phyloP scores from a whole-genome alignment of 805 yeast genomes.

The Kodamaea hsintzibuensis region DNA sequence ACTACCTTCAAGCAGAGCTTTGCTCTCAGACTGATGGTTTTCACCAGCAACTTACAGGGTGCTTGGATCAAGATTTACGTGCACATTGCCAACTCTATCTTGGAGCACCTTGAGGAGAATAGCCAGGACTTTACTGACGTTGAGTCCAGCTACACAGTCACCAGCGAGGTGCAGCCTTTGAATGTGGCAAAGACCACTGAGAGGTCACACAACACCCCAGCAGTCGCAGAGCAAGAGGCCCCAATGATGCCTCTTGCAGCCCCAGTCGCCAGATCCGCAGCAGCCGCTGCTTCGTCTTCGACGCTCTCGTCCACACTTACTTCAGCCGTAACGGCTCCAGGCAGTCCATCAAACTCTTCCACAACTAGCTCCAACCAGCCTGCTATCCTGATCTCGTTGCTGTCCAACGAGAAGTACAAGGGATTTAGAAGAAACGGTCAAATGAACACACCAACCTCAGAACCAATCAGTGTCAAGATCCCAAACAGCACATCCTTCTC shows the following conservation, averaged over 20 bases:
- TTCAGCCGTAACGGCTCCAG: slow-evolving; percentile 9
- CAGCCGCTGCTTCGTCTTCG: slow-evolving; percentile 14
- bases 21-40: slow-evolving; percentile 11
- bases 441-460: slow-evolving; percentile 15
- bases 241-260: slow-evolving; percentile 7
- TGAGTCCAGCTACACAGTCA: slow-evolving; percentile 21
- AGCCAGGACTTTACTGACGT: slow-evolving; percentile 19
- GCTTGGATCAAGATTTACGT: slow-evolving; percentile 43
- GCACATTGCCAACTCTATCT: slow-evolving; percentile 39
- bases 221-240: too few species aligned
- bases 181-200: slow-evolving; percentile 14
- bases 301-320: slow-evolving; percentile 16
- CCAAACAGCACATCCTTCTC: slow-evolving; percentile 16
- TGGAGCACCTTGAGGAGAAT: slow-evolving; percentile 13
- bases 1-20: slow-evolving; percentile 33
- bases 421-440: slow-evolving; percentile 43
- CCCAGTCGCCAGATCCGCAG: slow-evolving; percentile 10
- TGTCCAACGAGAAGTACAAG: slow-evolving; percentile 35
- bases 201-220: too few species aligned
- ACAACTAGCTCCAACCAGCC: slow-evolving; percentile 1
- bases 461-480: slow-evolving; percentile 25
- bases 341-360: not conserved
- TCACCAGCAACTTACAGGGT: slow-evolving; percentile 32
- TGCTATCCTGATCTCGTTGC: slow-evolving; percentile 23
- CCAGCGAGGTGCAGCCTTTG: slow-evolving; percentile 24